Base-by-base conservation (phyloP, 1,284 basidiomycete genomes). In the Leccinum griseonigrum region DNA sequence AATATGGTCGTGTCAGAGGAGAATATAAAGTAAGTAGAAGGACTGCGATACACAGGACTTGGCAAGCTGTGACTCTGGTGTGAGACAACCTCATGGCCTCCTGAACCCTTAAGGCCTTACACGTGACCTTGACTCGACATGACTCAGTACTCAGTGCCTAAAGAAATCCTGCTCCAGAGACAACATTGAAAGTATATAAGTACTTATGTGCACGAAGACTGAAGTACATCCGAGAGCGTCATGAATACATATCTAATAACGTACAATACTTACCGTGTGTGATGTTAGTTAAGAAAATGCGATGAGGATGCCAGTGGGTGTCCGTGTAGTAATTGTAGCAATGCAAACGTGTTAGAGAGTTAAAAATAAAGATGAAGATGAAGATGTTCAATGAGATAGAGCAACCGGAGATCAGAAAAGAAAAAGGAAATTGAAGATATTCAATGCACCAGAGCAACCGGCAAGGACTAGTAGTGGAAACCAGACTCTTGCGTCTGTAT, bases 101-200 rank as follows among this genome's bases (percentile, higher is more conserved):
- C 60, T 36, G 54, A 36, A 43, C 50, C 16, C 6, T 22, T 22
- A 2, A 22, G 22, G 22, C 22, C 22, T 16, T 32, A 16, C 64
- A 65, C 64, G 64, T 65, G 64, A 65, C 66, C 32, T 54, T 61
- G 53, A 51, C 50, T 51, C 26, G 8, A 51, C 2, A 16, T 26
- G 48, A 50, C 48, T 50, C n/a, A n/a, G n/a, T n/a, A n/a, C n/a
- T n/a, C n/a, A 22, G 22, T 50, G 13, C 43, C 43, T 10, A 46
- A 18, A 3, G 7, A 46, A 46, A 18, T 13, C 3, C 11, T 46
- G 4, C 4, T 18, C 9, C 5, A n/a, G 18, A 46, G 18, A 6
- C 26, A 14, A 18, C 26, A 14, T 22, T 28, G 22, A 50, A 28
- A 14, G 26, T 50, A 28, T 28, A 22, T 46, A 22, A 22, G 22